Evolutionary conservation across 805 yeast genomes (phyloP).

Genomic region (Candida krabiensis): DNA sequence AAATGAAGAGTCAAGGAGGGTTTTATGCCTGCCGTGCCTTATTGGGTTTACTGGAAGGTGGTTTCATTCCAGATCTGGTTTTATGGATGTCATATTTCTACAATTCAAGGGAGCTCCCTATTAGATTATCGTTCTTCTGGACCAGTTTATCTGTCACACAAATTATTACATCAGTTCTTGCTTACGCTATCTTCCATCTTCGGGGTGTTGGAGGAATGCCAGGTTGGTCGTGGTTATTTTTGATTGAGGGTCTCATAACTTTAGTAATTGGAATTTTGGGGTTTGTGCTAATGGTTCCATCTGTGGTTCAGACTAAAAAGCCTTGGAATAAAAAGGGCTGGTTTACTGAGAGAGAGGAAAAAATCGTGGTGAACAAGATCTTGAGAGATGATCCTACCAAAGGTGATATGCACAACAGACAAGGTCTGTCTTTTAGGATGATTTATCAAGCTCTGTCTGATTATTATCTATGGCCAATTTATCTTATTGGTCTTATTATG

Average conservation of each 20-base stretch:
- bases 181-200: slow-evolving; percentile 54
- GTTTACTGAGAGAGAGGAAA: slow-evolving; percentile 54
- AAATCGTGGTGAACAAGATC: slow-evolving; percentile 56
- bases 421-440: slow-evolving; percentile 44
- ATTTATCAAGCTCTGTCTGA: slow-evolving; percentile 44
- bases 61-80: slow-evolving; percentile 64
- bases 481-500: slow-evolving; percentile 44
- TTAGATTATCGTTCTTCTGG: slow-evolving; percentile 62
- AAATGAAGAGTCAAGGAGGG: slow-evolving; percentile 39
- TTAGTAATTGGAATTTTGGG: slow-evolving; percentile 47
- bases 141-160: slow-evolving; percentile 50
- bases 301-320: slow-evolving; percentile 32
- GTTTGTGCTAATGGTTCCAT: slow-evolving; percentile 34
- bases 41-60: slow-evolving; percentile 63
- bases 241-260: slow-evolving; percentile 63
- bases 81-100: slow-evolving; percentile 69
- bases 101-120: slow-evolving; percentile 55
- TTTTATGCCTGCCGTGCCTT: slow-evolving; percentile 51
- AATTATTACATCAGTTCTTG: slow-evolving; percentile 42
- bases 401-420: slow-evolving; percentile 65
- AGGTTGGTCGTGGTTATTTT: slow-evolving; percentile 69
- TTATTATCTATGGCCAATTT: slow-evolving; percentile 57
- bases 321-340: slow-evolving; percentile 34
- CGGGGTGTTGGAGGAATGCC: slow-evolving; percentile 42
- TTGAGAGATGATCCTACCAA: slow-evolving; percentile 63